A percentile compares a stretch with the other conserved stretches of the same genome.
Conservation (phyloP, 441 rosid genomes). For the Lepidium campestre region DNA sequence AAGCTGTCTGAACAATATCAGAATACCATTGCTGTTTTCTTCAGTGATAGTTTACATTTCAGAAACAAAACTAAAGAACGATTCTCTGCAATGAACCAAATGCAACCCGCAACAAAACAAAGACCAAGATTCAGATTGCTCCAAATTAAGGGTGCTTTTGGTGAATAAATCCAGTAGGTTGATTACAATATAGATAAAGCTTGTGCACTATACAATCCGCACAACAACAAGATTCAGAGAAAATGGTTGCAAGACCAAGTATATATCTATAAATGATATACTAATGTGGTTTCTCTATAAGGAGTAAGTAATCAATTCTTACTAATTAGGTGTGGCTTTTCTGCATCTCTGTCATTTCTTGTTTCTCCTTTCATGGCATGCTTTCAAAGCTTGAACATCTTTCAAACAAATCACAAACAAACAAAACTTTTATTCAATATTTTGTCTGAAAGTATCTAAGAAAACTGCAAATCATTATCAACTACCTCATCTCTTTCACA, state of each 20-base stretch:
- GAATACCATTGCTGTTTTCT: background rate
- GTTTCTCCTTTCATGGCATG: slow-evolving; percentile 54
- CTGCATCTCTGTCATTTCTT: slow-evolving; percentile 27
- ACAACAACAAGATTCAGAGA: background rate
- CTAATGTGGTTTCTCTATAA: background rate
- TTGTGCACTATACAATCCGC: background rate
- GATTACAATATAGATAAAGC: background rate
- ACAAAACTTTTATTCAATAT: background rate
- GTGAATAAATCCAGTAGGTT: background rate
- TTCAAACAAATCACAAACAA: slow-evolving; percentile 32
- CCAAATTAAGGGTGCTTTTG: background rate
- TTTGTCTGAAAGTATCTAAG: background rate
- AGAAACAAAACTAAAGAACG: background rate
- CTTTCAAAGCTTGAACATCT: slow-evolving; percentile 90
- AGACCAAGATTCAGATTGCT: too few species aligned
- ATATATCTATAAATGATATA: background rate
- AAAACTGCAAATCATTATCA: background rate
- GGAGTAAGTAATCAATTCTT: background rate
- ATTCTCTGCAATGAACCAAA: background rate
- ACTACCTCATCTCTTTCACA: background rate
- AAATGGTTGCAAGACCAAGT: background rate
- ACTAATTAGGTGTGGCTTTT: background rate
- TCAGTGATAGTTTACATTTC: background rate
- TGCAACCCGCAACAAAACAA: background rate
- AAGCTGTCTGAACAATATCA: background rate